Evolutionary conservation across 352 stramenopile genomes (phyloP).

Genomic region (Phytophthora vignae): DNA sequence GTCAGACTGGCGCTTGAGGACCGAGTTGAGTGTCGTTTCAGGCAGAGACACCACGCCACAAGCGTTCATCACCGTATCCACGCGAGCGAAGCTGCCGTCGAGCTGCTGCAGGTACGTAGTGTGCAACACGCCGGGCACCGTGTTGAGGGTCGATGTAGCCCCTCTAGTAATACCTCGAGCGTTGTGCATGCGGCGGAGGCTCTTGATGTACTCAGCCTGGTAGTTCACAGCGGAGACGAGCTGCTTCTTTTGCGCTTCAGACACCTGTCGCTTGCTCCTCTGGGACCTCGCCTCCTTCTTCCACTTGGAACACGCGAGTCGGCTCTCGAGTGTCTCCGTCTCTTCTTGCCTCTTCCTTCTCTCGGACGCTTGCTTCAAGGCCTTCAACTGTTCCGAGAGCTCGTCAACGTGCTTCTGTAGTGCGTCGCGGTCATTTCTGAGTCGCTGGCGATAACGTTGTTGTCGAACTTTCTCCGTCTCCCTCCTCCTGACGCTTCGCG

Average conservation of each 20-base stretch:
- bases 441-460: constrained; percentile 22
- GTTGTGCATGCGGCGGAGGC: background rate
- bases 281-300: background rate
- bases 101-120: constrained; percentile 32
- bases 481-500: background rate
- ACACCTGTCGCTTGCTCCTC: background rate
- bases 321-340: background rate
- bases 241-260: constrained; percentile 24
- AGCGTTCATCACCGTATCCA: constrained; percentile 18
- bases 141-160: background rate
- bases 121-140: constrained; percentile 12
- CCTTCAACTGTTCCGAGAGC: background rate
- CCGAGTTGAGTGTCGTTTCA: constrained; percentile 14
- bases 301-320: constrained; percentile 4
- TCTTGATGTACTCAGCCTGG: constrained; percentile 23
- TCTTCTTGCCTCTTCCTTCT: background rate
- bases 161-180: background rate
- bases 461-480: constrained; percentile 32
- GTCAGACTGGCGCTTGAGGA: constrained; percentile 4
- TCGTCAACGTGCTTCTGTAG: constrained; percentile 1
- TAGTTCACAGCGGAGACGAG: constrained; percentile 12
- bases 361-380: background rate
- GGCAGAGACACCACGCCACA: constrained; percentile 19
- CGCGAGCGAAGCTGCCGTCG: constrained; percentile 25
- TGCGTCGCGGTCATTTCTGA: constrained; percentile 13